Evolutionary conservation across 371 early-diverging fungal species (phyloP), one percentile per base, ranked within the genome.

Genomic region (Fennellomyces sp.): DNA sequence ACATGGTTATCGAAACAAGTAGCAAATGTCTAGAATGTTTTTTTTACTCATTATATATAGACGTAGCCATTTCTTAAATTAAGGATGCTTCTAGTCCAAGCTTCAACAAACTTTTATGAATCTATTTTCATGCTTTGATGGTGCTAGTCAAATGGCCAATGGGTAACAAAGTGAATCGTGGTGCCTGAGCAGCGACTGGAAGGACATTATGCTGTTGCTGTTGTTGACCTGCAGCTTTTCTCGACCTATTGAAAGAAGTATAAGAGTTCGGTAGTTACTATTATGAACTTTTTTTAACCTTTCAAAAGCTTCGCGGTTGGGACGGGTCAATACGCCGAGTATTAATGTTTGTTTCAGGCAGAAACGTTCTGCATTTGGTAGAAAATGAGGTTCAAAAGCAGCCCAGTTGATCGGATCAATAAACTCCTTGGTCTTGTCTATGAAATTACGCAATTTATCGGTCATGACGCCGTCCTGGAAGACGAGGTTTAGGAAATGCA

Each of bases 331-430:
- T 0, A 80, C 69, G 19, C 81, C 80, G 17, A 85, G 60, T n/a
- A 85, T 23, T 7, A 81, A 66, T 0, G 73, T 61, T 50, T 79
- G 78, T 47, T 78, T 80, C 2, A 70, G 56, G 42, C 78, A 83
- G 38, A 80, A 82, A 3, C 75, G 68, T 25, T 83, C 80, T 5
- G 80, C 81, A 56, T 69, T 68, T 25, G 52, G 63, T 12, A 70
- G 70, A 36, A 84, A 45, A 19, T 79, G 73, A 8, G 77, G 70
- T 54, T 80, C 75, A 60, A 82, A 80, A 12, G 70, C 70, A 3
- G 76, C 81, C 75, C 83, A 70, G 58, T 84, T 78, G 42, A 84
- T 83, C 13, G 80, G 79, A 56, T 86, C 86, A 50, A 86, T 78
- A 55, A 63, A 41, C 51, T 42, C 45, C 8, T 63, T 63, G 1